These are phyloP conservation scores for Pythium oligandrum DNA, from an alignment of 352 stramenopile genomes.

Conservation along the genomic window DNA sequence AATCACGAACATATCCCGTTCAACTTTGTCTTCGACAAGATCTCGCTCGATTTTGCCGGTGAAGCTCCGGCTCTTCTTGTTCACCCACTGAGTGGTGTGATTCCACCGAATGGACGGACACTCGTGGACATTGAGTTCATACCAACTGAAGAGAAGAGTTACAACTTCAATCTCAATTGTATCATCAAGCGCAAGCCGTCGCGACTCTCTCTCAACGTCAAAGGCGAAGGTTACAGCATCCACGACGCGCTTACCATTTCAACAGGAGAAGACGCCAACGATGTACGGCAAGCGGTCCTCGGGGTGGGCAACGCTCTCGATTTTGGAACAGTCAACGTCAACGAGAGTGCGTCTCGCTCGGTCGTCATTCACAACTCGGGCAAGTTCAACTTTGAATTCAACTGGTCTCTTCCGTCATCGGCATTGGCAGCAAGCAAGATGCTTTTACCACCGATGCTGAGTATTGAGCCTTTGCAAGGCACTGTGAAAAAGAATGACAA, in stretches of 20 bases:
- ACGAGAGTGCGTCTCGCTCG: slow-evolving; percentile 60
- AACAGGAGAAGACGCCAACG: slow-evolving; percentile 27
- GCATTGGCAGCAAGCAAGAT: neutral
- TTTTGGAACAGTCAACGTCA: slow-evolving; percentile 85
- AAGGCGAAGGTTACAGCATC: slow-evolving; percentile 93
- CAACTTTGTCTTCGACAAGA: slow-evolving; percentile 93
- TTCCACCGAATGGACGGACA: slow-evolving; percentile 83
- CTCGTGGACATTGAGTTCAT: slow-evolving; percentile 88
- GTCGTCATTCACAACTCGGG: slow-evolving; percentile 88
- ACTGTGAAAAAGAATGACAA: slow-evolving; percentile 89
- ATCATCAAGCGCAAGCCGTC: slow-evolving; percentile 90
- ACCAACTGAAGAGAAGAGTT: slow-evolving; percentile 87
- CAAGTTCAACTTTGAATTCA: slow-evolving; percentile 96
- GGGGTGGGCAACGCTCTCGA: slow-evolving; percentile 53
- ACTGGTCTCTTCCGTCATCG: slow-evolving; percentile 40
- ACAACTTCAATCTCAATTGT: slow-evolving; percentile 93
- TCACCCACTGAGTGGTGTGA: slow-evolving; percentile 82
- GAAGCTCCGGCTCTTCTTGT: slow-evolving; percentile 76
- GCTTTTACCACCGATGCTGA: slow-evolving; percentile 22
- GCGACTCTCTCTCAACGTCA: slow-evolving; percentile 91
- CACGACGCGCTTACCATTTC: slow-evolving; percentile 62
- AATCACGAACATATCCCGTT: slow-evolving; percentile 94
- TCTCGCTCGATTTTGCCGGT: slow-evolving; percentile 74
- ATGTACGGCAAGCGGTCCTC: slow-evolving; percentile 25
- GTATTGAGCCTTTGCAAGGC: slow-evolving; percentile 69